Evolutionary conservation across 768 basidiomycete species (phyloP).

Genomic region (Termitomyces eurrhizus): DNA sequence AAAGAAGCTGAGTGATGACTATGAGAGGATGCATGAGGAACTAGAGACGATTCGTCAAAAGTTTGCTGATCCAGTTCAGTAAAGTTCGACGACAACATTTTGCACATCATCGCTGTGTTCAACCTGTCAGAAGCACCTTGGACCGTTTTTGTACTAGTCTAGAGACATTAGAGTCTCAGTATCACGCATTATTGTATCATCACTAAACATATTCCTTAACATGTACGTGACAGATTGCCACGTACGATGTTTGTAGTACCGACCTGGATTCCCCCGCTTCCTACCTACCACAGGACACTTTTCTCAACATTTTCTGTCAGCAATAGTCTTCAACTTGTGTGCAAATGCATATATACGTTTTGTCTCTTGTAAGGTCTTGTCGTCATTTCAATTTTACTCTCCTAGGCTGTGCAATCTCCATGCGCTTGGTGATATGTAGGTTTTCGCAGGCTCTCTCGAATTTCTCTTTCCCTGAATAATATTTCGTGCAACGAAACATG

Average conservation of each 20-base stretch:
- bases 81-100: background rate
- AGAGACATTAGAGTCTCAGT: background rate
- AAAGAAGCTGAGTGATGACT: slow-evolving; percentile 36
- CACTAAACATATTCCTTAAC: background rate
- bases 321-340: too few species aligned
- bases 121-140: background rate
- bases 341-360: too few species aligned
- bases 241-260: too few species aligned
- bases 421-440: background rate
- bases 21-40: slow-evolving; percentile 48
- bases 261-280: too few species aligned
- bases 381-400: background rate
- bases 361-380: background rate
- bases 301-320: too few species aligned
- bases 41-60: slow-evolving; percentile 44
- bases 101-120: background rate
- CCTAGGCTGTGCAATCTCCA: background rate
- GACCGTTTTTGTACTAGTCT: background rate
- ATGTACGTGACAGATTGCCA: background rate
- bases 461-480: background rate
- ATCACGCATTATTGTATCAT: background rate
- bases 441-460: background rate
- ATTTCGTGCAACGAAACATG: background rate
- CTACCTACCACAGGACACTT: too few species aligned
- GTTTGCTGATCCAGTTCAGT: slow-evolving; percentile 21